Conservation (phyloP, 192 early-diverging fungal genomes). For the Coemansia aciculifera region DNA sequence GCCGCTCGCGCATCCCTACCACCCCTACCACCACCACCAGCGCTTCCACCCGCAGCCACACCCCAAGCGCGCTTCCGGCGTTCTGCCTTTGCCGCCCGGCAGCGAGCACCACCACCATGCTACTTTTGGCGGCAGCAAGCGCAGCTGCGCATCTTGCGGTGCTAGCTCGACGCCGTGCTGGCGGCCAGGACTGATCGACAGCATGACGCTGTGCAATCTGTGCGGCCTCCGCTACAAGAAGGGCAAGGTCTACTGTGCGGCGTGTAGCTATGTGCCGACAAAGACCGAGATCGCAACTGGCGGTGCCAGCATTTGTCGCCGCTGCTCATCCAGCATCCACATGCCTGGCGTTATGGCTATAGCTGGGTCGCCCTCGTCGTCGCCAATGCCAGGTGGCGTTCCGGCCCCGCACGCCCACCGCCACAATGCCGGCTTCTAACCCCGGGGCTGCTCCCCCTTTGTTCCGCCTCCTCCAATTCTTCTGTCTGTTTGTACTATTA, state of each 20-base stretch:
- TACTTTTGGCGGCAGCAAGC: conserved; percentile 22
- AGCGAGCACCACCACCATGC: not conserved
- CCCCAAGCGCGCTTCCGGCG: conserved; percentile 16
- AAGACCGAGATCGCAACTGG: conserved; percentile 58
- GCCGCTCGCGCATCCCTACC: conserved; percentile 11
- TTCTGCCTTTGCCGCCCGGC: conserved; percentile 1
- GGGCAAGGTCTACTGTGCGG: conserved; percentile 53
- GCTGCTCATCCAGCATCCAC: conserved; percentile 34
- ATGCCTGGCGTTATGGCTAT: not conserved
- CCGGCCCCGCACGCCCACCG: conserved; percentile 4
- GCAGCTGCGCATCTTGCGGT: conserved; percentile 53
- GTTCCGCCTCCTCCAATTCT: not conserved
- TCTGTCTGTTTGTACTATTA: conserved; percentile 2
- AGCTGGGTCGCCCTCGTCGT: conserved; percentile 1
- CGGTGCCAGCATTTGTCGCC: conserved; percentile 49
- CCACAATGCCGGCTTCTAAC: conserved; percentile 9
- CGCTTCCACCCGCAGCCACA: conserved; percentile 7
- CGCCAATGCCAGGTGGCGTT: conserved; percentile 7
- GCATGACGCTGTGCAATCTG: conserved; percentile 57
- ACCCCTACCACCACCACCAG: conserved; percentile 15
- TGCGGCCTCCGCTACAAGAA: conserved; percentile 59
- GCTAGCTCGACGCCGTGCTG: conserved; percentile 57
- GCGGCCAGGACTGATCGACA: conserved; percentile 58
- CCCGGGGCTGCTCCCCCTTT: not conserved
- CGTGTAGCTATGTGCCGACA: conserved; percentile 56